Evolutionary conservation across 2,329 filamentous ascomycete species (phyloP).

Genomic region (Beauveria bassiana): DNA sequence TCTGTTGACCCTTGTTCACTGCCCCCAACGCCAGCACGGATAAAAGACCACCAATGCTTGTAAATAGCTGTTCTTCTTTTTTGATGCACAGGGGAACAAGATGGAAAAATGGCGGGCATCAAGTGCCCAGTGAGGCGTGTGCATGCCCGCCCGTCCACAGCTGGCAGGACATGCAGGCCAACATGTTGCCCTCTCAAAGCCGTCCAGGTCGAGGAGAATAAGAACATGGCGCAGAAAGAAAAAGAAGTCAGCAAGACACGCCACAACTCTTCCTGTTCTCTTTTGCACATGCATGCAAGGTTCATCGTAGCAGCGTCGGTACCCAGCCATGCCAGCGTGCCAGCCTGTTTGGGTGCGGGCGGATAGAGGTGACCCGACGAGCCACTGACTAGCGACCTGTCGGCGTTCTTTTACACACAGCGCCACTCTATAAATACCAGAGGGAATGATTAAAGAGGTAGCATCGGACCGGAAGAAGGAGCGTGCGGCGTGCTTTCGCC

Average conservation of each 20-base stretch:
- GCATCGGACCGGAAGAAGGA: neutral
- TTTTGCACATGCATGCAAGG: neutral
- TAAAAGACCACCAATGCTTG: too few species aligned
- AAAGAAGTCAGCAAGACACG: neutral
- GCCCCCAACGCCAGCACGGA: too few species aligned
- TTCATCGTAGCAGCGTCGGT: neutral
- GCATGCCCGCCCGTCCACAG: too few species aligned
- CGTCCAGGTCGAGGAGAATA: neutral
- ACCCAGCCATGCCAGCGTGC: neutral
- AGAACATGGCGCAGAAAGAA: neutral
- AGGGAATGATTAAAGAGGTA: neutral
- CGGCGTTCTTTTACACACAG: neutral
- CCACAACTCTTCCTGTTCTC: neutral
- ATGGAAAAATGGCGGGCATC: too few species aligned
- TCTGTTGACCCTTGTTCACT: too few species aligned
- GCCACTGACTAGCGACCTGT: neutral
- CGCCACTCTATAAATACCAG: neutral
- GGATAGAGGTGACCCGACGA: neutral
- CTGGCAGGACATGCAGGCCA: too few species aligned
- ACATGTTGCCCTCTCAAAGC: too few species aligned
- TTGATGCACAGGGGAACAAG: too few species aligned
- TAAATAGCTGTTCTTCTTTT: too few species aligned
- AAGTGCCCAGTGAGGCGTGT: too few species aligned
- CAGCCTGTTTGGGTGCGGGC: neutral
- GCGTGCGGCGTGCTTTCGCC: neutral